Evolutionary conservation across 2,329 filamentous ascomycete genomes (phyloP), one percentile per base, ranked within the genome.

Genomic region (Dendrostoma leiphaemia): DNA sequence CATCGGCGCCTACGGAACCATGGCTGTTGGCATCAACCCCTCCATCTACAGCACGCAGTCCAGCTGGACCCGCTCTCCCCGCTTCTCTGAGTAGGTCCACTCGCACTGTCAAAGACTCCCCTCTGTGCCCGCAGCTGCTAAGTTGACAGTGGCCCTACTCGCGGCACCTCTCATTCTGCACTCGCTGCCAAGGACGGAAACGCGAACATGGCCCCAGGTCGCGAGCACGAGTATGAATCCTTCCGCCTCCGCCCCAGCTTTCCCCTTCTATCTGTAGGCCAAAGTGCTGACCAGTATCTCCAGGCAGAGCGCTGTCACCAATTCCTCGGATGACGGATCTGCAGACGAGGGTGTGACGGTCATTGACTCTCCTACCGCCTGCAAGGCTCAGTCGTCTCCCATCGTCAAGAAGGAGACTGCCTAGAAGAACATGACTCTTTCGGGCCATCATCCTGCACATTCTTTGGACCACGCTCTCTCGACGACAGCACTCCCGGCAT

Each of bases 1-100:
- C 64, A 85, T 86, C 58, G 83, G 84, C 55, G 84, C 84, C 40
- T 87, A 87, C 62, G 84, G 84, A 57, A 85, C 82, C 56, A 76
- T 81, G 44, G 77, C 81, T 56, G 81, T 86, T 48, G 79, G 82
- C 15, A 74, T 84, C 63, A 78, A 73, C 50, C 76, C 79, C 10
- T 71, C 71, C 51, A 75, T 80, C 60, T 76, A 77, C 56, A 70
- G 67, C 40, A 29, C 48, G 7, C 69, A 72, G 49, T 60, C 66
- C 10, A 63, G 65, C 28, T 76, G 71, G 65, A 71, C 67, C 62
- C 71, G 70, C 55, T 63, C 65, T 35, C 59, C 62, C 21, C 62
- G 61, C 29, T 48, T 60, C 53, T 46, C 52, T 28, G 60, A 59
- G 68, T 70, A 55, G 24, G 62, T 54, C 19, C 10, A 2, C 37